These are phyloP conservation scores for Chrysoporthe deuterocubensis DNA, from an alignment of 2,329 filamentous ascomycete genomes.

Conservation along the genomic window DNA sequence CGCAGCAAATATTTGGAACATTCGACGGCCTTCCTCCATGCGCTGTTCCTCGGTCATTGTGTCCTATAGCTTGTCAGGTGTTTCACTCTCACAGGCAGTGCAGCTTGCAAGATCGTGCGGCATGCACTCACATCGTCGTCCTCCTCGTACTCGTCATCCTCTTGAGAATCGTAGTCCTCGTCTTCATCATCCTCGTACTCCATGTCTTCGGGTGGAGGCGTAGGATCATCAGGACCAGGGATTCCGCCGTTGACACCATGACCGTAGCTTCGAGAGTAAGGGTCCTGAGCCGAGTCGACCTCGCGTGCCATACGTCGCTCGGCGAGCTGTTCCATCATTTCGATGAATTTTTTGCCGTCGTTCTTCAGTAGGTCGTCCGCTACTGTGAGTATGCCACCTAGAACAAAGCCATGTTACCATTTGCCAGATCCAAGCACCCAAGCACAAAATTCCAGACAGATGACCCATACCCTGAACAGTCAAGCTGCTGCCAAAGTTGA, in stretches of 20 bases:
- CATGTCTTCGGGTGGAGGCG: slow-evolving; percentile 70
- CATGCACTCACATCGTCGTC: slow-evolving; percentile 61
- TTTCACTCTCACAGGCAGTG: not conserved
- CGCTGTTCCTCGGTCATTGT: slow-evolving; percentile 97
- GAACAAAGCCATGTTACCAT: slow-evolving; percentile 35
- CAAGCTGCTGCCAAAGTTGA: slow-evolving; percentile 96
- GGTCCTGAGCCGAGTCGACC: slow-evolving; percentile 74
- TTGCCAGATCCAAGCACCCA: slow-evolving; percentile 35
- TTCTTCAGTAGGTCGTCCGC: slow-evolving; percentile 98
- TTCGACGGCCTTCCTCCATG: slow-evolving; percentile 96
- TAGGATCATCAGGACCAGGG: slow-evolving; percentile 71
- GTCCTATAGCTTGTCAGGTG: slow-evolving; percentile 65
- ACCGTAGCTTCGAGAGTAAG: slow-evolving; percentile 35
- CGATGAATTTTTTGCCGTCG: slow-evolving; percentile 98
- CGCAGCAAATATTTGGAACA: slow-evolving; percentile 99
- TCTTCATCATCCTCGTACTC: slow-evolving; percentile 51
- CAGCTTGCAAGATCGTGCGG: not conserved
- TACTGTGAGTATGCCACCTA: slow-evolving; percentile 97
- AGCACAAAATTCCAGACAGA: slow-evolving; percentile 1
- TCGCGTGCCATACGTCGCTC: slow-evolving; percentile 97
- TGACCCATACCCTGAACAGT: slow-evolving; percentile 78
- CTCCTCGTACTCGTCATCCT: slow-evolving; percentile 70
- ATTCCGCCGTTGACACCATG: slow-evolving; percentile 60
- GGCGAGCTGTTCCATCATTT: slow-evolving; percentile 99
- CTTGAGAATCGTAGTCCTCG: slow-evolving; percentile 65